These are phyloP conservation scores for Trichoderma gamsii DNA, from an alignment of 495 filamentous ascomycete species.

Conservation along the genomic window DNA sequence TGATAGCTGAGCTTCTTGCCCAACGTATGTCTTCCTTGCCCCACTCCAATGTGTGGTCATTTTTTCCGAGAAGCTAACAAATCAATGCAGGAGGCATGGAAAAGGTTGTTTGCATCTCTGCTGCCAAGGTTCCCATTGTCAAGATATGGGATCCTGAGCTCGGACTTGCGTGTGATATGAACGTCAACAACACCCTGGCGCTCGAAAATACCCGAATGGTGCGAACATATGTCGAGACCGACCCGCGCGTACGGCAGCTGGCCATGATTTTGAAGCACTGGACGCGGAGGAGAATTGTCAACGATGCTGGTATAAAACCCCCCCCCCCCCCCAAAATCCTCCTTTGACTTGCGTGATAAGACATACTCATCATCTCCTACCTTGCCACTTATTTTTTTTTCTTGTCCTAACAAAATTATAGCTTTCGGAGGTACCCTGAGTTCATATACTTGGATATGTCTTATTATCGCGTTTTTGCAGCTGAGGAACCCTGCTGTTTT, in stretches of 20 bases:
- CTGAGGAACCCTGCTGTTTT: constrained; percentile 80
- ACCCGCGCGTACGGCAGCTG: constrained; percentile 80
- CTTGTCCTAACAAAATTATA: constrained; percentile 28
- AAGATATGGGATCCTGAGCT: constrained; percentile 98
- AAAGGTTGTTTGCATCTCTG: constrained; percentile 84
- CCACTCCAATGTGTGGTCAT: constrained; percentile 6
- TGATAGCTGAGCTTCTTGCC: constrained; percentile 75
- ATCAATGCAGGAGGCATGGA: constrained; percentile 78
- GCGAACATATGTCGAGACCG: constrained; percentile 91
- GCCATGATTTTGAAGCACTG: constrained; percentile 97
- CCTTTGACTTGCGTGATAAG: background rate
- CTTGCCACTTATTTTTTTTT: constrained; percentile 4
- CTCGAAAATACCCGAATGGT: constrained; percentile 98
- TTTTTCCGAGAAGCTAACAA: constrained; percentile 21
- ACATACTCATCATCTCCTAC: background rate
- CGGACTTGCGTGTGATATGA: constrained; percentile 90
- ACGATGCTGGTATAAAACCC: constrained; percentile 94
- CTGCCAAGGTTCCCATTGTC: constrained; percentile 95
- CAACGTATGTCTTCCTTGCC: constrained; percentile 58
- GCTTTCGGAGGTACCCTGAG: constrained; percentile 90
- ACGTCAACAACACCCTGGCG: constrained; percentile 92
- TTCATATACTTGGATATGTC: constrained; percentile 99
- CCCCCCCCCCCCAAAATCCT: too few species aligned
- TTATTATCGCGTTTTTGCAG: constrained; percentile 96
- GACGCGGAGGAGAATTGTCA: constrained; percentile 86